Conservation (phyloP, 257 asterid genomes). For the Osmanthus fragrans region DNA sequence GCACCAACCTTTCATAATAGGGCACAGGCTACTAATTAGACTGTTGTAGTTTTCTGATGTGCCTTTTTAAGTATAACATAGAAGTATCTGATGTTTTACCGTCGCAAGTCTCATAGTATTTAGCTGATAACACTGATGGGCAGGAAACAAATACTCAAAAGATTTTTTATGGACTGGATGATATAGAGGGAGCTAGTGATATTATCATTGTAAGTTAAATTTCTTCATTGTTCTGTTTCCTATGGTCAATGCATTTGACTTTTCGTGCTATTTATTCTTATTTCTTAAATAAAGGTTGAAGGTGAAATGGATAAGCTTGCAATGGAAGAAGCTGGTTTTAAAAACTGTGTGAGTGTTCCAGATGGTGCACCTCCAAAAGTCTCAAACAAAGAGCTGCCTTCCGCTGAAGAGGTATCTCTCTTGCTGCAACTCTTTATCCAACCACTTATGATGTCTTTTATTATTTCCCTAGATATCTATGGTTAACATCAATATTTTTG, state of each 20-base stretch:
- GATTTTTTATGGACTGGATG: constrained; percentile 89
- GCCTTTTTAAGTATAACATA: constrained; percentile 1
- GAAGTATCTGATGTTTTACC: constrained; percentile 4
- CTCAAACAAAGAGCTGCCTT: constrained; percentile 70
- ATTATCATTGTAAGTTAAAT: constrained; percentile 65
- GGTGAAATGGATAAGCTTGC: constrained; percentile 99
- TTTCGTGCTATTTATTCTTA: constrained; percentile 19
- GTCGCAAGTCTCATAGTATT: constrained; percentile 20
- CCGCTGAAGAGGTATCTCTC: constrained; percentile 59
- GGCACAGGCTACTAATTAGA: background rate
- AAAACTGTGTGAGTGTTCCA: constrained; percentile 93
- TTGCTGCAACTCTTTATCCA: background rate
- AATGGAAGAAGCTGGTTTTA: constrained; percentile 98
- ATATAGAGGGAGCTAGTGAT: constrained; percentile 79
- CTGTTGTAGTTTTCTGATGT: background rate
- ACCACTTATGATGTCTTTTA: background rate
- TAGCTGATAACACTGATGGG: constrained; percentile 15
- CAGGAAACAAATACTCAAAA: constrained; percentile 88
- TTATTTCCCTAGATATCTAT: background rate
- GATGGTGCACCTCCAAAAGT: constrained; percentile 91
- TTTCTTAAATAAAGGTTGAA: constrained; percentile 64
- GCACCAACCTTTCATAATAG: background rate
- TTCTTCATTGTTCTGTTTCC: constrained; percentile 26
- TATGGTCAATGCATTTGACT: constrained; percentile 23
- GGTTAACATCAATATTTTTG: background rate